Evolutionary conservation across 2,329 filamentous ascomycete genomes (phyloP).

Genomic region (Botrytis byssoidea): DNA sequence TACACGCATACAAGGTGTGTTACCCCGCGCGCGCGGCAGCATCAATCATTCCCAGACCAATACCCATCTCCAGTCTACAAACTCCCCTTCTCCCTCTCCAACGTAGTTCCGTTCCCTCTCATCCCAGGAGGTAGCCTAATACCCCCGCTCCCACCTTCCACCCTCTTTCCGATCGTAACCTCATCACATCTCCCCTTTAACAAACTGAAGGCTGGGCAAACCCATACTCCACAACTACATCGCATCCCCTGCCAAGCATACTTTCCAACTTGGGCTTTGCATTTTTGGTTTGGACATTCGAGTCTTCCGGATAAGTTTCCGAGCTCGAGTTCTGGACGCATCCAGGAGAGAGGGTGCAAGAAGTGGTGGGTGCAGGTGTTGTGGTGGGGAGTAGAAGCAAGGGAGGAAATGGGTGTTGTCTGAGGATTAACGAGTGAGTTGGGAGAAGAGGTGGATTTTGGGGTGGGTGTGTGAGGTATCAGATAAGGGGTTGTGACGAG

Average conservation of each 20-base stretch:
- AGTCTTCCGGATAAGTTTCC: conserved; percentile 81
- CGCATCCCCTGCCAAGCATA: conserved; percentile 96
- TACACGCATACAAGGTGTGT: not conserved
- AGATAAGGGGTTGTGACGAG: conserved; percentile 63
- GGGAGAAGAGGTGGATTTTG: conserved; percentile 35
- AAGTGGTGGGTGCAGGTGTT: conserved; percentile 78
- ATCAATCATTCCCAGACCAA: not conserved
- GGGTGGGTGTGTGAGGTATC: conserved; percentile 48
- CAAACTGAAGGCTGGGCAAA: conserved; percentile 85
- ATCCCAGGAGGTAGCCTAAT: conserved; percentile 57
- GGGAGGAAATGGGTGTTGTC: conserved; percentile 30
- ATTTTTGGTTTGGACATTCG: conserved; percentile 75
- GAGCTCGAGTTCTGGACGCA: conserved; percentile 78
- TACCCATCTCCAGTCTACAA: not conserved
- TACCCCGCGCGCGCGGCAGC: no score
- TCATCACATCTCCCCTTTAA: conserved; percentile 82
- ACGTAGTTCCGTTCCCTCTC: conserved; percentile 37
- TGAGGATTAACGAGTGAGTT: conserved; percentile 21
- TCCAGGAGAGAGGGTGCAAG: conserved; percentile 91
- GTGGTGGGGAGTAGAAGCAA: conserved; percentile 32
- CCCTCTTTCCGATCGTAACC: conserved; percentile 28
- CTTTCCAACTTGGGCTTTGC: conserved; percentile 79
- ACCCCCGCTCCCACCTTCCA: conserved; percentile 35
- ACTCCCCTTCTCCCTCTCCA: conserved; percentile 13
- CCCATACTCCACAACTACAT: conserved; percentile 88